Evolutionary conservation across 305 asterid species (phyloP).

Genomic region (Plantago lanceolata): DNA sequence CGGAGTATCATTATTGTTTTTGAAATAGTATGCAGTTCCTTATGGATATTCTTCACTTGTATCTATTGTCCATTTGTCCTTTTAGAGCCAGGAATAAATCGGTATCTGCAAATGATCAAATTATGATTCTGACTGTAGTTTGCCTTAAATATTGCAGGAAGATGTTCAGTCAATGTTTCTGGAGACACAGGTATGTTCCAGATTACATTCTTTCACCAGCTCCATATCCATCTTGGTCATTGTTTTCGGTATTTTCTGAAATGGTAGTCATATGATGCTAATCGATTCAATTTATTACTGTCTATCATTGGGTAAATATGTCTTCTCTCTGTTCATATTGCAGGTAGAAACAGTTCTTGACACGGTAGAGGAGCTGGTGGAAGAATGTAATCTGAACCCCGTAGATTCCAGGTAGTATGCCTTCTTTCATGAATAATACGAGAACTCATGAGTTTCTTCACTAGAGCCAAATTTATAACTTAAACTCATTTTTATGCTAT

Average conservation of each 20-base stretch:
- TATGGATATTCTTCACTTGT: neutral
- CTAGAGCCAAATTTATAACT: neutral
- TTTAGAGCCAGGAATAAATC: neutral
- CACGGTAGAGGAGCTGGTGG: slow-evolving; percentile 72
- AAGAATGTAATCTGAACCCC: slow-evolving; percentile 65
- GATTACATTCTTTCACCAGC: too few relatives aligned
- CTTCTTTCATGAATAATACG: slow-evolving; percentile 15
- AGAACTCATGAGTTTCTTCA: slow-evolving; percentile 1
- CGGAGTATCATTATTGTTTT: too few relatives aligned
- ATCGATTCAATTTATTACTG: neutral
- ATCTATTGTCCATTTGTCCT: neutral
- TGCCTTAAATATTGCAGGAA: slow-evolving; percentile 46
- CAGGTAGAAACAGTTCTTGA: slow-evolving; percentile 64
- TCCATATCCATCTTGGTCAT: neutral
- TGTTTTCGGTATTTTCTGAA: slow-evolving; percentile 11
- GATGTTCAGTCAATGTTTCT: slow-evolving; percentile 48
- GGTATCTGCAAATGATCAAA: slow-evolving; percentile 9
- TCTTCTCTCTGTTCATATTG: slow-evolving; percentile 9
- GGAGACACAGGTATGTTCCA: slow-evolving; percentile 53
- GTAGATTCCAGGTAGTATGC: slow-evolving; percentile 51
- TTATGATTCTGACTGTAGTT: slow-evolving; percentile 17
- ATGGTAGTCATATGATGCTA: neutral
- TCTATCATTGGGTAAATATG: neutral
- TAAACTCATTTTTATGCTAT: neutral
- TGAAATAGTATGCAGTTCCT: neutral